Base-by-base conservation (phyloP, 148 eudicot species). In the Rhododendron kiyosumense region DNA sequence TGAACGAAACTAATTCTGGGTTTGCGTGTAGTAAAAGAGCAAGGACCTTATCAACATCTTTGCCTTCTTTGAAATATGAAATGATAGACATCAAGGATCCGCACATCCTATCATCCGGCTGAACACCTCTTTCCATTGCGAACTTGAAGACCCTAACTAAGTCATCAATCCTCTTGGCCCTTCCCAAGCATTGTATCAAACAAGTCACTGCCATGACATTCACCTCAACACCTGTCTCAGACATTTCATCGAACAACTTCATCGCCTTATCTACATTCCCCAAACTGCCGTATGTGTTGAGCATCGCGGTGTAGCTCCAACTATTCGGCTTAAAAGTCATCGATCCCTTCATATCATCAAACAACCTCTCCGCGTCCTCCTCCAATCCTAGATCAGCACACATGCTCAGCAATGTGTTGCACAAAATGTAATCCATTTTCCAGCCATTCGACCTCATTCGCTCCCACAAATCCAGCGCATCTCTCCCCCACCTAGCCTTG, bases 201-300 rank as follows among this genome's bases (percentile, higher is more conserved):
- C 98, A 97, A 89, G 98, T 97, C 84, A 91, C 93, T 14, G 98
- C 98, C 99, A 97, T 97, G 49, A 97, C 91, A 85, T 97, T 97
- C 48, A 95, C 91, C 83, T 88, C 85, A 77, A 97, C 92, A 45
- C 94, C 93, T 49, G 48, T 9, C 76, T 90, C 78, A 15, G 93
- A 86, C 98, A 97, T 93, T 82, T 95, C 93, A 51, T 92, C 90
- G 78, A 94, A 97, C 90, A 97, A 63, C 81, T 79, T 86, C 95
- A 93, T 92, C 28, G 99, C 99, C 91, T 94, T 91, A 13, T 94
- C 96, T 36, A 94, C 98, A 79, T 93, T 93, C 28, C 99, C 96
- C 4, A 93, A 98, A 86, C 98, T 94, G 54, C 96, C 94, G 74
- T 94, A 94, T 76, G 96, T 92, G 82, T 94, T 97, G 3, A 97